Percentiles rank a stretch among this genome's conserved stretches.
Evolutionary conservation across 805 yeast genomes (phyloP).

Genomic region (Saccharomycopsis microspora): DNA sequence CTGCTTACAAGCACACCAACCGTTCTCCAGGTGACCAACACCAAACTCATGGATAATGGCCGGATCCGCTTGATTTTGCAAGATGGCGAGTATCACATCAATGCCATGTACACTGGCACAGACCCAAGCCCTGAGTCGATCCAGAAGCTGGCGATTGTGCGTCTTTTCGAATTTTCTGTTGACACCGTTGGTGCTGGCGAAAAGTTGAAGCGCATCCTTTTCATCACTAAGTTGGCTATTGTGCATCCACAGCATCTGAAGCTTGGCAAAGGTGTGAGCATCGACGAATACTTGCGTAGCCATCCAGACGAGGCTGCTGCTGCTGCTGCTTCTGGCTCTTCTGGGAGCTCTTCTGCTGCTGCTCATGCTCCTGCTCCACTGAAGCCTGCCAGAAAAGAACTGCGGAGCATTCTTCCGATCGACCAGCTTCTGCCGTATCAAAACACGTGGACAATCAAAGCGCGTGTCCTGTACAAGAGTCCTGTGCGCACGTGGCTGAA

Average conservation of each 20-base stretch:
- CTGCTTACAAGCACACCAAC: too few relatives aligned
- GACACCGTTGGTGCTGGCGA: slow-evolving; percentile 26
- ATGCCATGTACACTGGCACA: slow-evolving; percentile 35
- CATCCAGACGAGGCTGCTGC: slow-evolving; percentile 44
- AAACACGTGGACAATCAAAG: slow-evolving; percentile 85
- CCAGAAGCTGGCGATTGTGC: slow-evolving; percentile 32
- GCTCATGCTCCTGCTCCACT: slow-evolving; percentile 13
- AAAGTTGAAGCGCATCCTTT: slow-evolving; percentile 22
- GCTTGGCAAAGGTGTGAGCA: slow-evolving; percentile 27
- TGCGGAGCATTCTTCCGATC: slow-evolving; percentile 32
- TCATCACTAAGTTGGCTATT: slow-evolving; percentile 6
- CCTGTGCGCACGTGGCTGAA: slow-evolving; percentile 85
- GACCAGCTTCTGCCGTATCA: slow-evolving; percentile 89
- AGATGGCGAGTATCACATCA: slow-evolving; percentile 40
- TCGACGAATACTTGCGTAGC: slow-evolving; percentile 47
- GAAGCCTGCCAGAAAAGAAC: slow-evolving; percentile 8
- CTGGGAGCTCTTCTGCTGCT: slow-evolving; percentile 17
- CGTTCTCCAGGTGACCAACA: slow-evolving; percentile 26
- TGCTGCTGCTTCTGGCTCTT: slow-evolving; percentile 1
- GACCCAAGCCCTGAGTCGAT: slow-evolving; percentile 30
- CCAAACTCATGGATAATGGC: slow-evolving; percentile 29
- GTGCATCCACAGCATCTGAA: not conserved
- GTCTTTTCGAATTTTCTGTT: slow-evolving; percentile 29
- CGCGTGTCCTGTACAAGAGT: slow-evolving; percentile 79
- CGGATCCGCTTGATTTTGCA: slow-evolving; percentile 36